These are phyloP conservation scores for Aspergillus sp. DNA, from an alignment of 2,329 filamentous ascomycete species.

Conservation along the genomic window DNA sequence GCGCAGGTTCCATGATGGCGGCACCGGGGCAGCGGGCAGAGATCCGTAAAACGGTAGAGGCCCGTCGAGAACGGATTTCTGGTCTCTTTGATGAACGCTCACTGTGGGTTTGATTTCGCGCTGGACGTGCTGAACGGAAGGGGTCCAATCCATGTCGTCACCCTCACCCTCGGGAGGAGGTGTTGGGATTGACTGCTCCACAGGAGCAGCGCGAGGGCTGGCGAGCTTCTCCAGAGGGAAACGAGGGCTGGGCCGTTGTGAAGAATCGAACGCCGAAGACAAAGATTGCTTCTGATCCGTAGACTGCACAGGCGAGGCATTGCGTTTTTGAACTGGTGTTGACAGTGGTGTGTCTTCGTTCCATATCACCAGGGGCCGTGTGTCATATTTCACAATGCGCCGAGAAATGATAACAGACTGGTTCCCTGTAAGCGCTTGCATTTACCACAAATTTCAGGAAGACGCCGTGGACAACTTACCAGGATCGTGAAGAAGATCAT, in stretches of 20 bases:
- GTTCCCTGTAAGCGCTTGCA: constrained; percentile 16
- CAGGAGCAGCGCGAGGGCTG: constrained; percentile 20
- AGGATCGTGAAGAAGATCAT: constrained; percentile 40
- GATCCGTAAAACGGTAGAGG: constrained; percentile 44
- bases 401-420: constrained; percentile 39
- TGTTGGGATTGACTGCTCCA: constrained; percentile 30
- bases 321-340: constrained; percentile 20
- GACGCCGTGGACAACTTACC: constrained; percentile 22
- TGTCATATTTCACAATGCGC: constrained; percentile 38
- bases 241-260: constrained; percentile 17
- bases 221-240: constrained; percentile 44
- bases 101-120: constrained; percentile 29
- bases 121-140: constrained; percentile 34
- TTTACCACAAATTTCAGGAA: not conserved
- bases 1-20: constrained; percentile 40
- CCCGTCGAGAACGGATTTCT: constrained; percentile 27
- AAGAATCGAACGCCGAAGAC: constrained; percentile 13
- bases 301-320: constrained; percentile 15
- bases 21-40: constrained; percentile 39
- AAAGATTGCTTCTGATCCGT: constrained; percentile 15
- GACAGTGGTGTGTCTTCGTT: constrained; percentile 34
- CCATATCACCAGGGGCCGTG: constrained; percentile 42
- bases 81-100: constrained; percentile 28
- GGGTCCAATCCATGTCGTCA: constrained; percentile 52
- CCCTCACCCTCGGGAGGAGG: constrained; percentile 33